These are phyloP conservation scores for Flaveria trinervia DNA, from an alignment of 129 eudicot species.

Conservation along the genomic window DNA sequence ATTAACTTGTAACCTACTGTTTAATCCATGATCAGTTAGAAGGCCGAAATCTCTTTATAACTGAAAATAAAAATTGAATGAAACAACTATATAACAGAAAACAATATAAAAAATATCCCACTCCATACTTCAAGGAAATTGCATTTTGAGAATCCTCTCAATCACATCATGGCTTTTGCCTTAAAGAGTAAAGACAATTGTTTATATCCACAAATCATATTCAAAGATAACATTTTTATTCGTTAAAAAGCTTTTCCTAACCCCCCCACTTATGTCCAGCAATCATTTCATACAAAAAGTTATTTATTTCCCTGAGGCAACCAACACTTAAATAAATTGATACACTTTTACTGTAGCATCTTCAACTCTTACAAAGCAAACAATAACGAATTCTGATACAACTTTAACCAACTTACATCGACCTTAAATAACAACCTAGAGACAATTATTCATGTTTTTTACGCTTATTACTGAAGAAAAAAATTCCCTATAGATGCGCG, in stretches of 20 bases:
- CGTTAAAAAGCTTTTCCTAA: not conserved
- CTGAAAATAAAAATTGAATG: too few relatives aligned
- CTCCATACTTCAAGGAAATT: constrained; percentile 25
- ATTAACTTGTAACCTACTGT: too few relatives aligned
- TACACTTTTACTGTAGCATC: constrained; percentile 18
- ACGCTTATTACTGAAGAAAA: constrained; percentile 18
- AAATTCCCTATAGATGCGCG: not conserved
- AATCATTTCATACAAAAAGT: constrained; percentile 15
- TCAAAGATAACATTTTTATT: constrained; percentile 23
- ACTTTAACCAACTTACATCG: constrained; percentile 4
- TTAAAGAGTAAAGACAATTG: not conserved
- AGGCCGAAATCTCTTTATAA: too few relatives aligned
- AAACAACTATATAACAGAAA: too few relatives aligned
- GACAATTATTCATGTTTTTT: constrained; percentile 20
- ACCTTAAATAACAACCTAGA: constrained; percentile 5
- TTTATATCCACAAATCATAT: constrained; percentile 25
- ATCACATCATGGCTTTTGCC: constrained; percentile 39
- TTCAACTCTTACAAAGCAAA: constrained; percentile 20
- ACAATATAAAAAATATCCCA: not conserved
- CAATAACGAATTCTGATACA: constrained; percentile 23
- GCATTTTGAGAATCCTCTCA: constrained; percentile 35
- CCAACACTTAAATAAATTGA: constrained; percentile 15
- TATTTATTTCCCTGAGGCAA: not conserved
- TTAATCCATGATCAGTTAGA: too few relatives aligned
- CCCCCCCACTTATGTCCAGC: constrained; percentile 28